Evolutionary conservation across 805 yeast genomes (phyloP).

Genomic region (Spencermartinsiella europaea): DNA sequence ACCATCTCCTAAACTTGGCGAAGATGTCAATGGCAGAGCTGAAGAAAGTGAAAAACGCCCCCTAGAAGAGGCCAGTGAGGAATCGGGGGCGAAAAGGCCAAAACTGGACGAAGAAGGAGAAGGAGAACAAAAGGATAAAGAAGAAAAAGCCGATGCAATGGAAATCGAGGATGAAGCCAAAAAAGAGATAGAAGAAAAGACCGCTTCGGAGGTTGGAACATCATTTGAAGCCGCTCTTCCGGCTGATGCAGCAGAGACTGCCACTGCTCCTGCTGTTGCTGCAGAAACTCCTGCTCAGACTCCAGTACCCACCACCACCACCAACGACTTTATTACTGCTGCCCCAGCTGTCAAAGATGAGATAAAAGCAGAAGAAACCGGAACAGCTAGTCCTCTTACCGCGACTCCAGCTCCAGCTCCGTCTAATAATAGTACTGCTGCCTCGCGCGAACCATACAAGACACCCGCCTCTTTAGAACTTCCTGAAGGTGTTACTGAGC

Average conservation of each 20-base stretch:
- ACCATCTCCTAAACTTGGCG: conserved; percentile 13
- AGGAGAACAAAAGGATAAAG: conserved; percentile 11
- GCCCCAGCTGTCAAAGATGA: not conserved
- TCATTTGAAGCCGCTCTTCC: not conserved
- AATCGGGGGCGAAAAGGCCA: conserved; percentile 17
- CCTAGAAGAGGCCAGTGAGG: too few species aligned
- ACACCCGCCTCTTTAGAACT: not conserved
- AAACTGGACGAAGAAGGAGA: conserved; percentile 19
- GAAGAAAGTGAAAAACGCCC: not conserved
- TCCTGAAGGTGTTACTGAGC: conserved; percentile 2
- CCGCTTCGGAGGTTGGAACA: not conserved
- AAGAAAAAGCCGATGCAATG: conserved; percentile 9
- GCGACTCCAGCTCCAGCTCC: conserved; percentile 5
- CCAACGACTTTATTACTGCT: not conserved
- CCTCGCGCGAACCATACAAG: conserved; percentile 1
- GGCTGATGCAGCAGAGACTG: not conserved
- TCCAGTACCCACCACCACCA: not conserved
- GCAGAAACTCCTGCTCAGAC: not conserved
- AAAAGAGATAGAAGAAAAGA: not conserved
- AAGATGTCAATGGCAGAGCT: conserved; percentile 6
- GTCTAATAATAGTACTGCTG: conserved; percentile 5
- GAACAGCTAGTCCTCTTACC: not conserved
- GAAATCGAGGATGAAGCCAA: conserved; percentile 1
- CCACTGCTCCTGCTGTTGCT: not conserved
- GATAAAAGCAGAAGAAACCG: conserved; percentile 1